Conservation (phyloP, 1,284 basidiomycete genomes). For the Volvariella volvacea region DNA sequence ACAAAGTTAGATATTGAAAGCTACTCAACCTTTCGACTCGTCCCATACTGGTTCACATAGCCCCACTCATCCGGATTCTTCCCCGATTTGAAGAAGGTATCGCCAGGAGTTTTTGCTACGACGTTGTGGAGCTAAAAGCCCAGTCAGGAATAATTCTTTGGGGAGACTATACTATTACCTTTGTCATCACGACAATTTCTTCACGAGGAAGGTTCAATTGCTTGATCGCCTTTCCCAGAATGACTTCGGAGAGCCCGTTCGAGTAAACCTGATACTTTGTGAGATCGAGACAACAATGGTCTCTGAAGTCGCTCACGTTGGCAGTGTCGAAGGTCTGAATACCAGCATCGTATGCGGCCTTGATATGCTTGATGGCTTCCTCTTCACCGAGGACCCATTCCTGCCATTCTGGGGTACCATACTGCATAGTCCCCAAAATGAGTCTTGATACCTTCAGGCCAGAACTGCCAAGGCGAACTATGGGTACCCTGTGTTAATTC, state of each 20-base stretch:
- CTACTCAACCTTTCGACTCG: conserved; percentile 25
- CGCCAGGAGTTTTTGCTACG: conserved; percentile 3
- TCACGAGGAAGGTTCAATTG: conserved; percentile 46
- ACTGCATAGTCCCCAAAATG: conserved; percentile 43
- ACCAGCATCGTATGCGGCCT: conserved; percentile 36
- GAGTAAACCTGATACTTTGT: conserved; percentile 27
- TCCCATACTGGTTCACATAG: conserved; percentile 30
- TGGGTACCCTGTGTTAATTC: too few relatives aligned
- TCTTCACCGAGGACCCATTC: conserved; percentile 53
- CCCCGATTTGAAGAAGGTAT: not conserved
- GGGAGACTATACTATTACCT: conserved; percentile 22
- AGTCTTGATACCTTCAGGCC: conserved; percentile 47
- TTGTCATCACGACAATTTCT: conserved; percentile 51
- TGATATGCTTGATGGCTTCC: conserved; percentile 53
- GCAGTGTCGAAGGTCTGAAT: conserved; percentile 42
- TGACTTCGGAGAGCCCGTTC: conserved; percentile 43
- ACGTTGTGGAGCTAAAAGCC: conserved; percentile 1
- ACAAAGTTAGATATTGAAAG: not conserved
- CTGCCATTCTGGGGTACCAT: conserved; percentile 42
- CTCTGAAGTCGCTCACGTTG: conserved; percentile 6
- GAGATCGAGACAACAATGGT: too few relatives aligned
- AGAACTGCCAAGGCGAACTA: conserved; percentile 43
- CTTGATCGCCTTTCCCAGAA: conserved; percentile 56
- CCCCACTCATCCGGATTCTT: conserved; percentile 15
- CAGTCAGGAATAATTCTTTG: not conserved